These are phyloP conservation scores for Globisporangium lucens DNA, from an alignment of 352 stramenopile genomes.

Conservation along the genomic window DNA sequence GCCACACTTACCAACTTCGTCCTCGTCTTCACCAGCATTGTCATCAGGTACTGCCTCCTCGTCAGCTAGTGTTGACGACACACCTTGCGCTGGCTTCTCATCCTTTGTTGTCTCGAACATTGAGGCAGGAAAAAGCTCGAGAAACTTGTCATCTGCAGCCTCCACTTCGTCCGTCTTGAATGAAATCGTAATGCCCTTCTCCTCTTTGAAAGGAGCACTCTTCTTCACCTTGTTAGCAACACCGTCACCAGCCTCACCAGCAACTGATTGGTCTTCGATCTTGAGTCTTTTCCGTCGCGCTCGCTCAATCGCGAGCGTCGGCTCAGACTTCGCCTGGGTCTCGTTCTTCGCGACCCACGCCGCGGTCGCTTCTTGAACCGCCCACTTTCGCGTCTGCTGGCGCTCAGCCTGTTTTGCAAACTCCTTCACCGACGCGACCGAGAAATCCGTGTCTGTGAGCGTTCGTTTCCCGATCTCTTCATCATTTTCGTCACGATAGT, in stretches of 20 bases:
- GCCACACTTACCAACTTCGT: conserved; percentile 38
- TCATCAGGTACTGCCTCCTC: not conserved
- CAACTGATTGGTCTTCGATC: conserved; percentile 1
- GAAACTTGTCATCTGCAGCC: conserved; percentile 17
- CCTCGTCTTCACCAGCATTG: conserved; percentile 28
- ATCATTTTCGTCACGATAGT: conserved; percentile 16
- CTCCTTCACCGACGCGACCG: conserved; percentile 21
- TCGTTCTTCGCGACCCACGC: conserved; percentile 40
- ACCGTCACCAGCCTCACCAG: not conserved
- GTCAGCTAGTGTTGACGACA: not conserved
- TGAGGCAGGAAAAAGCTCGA: conserved; percentile 36
- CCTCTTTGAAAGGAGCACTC: conserved; percentile 11
- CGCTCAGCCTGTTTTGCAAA: conserved; percentile 26
- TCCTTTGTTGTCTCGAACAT: conserved; percentile 17
- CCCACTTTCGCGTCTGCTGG: conserved; percentile 25
- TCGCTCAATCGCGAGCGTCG: conserved; percentile 44
- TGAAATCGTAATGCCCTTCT: conserved; percentile 33
- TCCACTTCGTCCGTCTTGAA: conserved; percentile 46
- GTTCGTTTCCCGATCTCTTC: conserved; percentile 22
- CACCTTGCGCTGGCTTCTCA: not conserved
- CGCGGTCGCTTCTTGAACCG: conserved; percentile 27
- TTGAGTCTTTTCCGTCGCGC: conserved; percentile 29
- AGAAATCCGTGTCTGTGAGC: conserved; percentile 36
- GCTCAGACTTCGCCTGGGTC: conserved; percentile 38
- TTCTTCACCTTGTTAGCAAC: not conserved